phyloP scores from a whole-genome alignment of 2,329 filamentous ascomycete genomes.

The Myriosclerotinia duriaeana region DNA sequence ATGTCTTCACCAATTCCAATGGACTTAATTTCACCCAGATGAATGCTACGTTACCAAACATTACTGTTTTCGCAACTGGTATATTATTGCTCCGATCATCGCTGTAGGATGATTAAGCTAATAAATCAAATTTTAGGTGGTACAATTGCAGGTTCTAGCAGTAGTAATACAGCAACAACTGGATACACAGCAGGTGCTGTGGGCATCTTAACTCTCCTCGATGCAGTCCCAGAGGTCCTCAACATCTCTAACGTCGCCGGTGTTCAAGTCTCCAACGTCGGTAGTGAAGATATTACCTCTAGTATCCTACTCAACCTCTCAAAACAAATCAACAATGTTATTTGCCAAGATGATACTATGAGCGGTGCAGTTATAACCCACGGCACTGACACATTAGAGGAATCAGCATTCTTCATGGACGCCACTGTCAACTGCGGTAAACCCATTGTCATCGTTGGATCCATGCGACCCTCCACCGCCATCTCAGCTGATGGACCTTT shows the following conservation, averaged over 20 bases:
- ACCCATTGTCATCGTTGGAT: slow-evolving; percentile 59
- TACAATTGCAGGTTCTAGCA: slow-evolving; percentile 56
- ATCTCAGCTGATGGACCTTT: slow-evolving; percentile 62
- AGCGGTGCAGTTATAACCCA: slow-evolving; percentile 60
- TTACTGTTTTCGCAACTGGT: slow-evolving; percentile 37
- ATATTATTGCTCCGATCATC: background rate
- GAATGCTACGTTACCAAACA: slow-evolving; percentile 32
- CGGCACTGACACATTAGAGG: slow-evolving; percentile 65
- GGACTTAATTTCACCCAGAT: slow-evolving; percentile 36
- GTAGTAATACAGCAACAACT: slow-evolving; percentile 52
- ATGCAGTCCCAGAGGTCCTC: slow-evolving; percentile 54
- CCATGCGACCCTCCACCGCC: slow-evolving; percentile 63
- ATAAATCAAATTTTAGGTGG: slow-evolving; percentile 47
- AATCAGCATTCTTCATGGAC: slow-evolving; percentile 63
- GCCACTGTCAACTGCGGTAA: slow-evolving; percentile 56
- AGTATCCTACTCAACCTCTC: slow-evolving; percentile 50
- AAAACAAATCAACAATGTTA: slow-evolving; percentile 49
- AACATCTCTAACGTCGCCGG: slow-evolving; percentile 56
- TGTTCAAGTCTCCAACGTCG: slow-evolving; percentile 53
- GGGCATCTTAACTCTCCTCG: slow-evolving; percentile 46
- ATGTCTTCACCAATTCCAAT: slow-evolving; percentile 34
- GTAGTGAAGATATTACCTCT: slow-evolving; percentile 50
- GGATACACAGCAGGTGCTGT: slow-evolving; percentile 51
- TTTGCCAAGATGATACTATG: slow-evolving; percentile 39
- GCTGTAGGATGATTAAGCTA: background rate